Evolutionary conservation across 225 moss, liverwort and hornwort species (phyloP), one percentile per base, ranked within the genome.

Genomic region (Marchantia polymorpha): DNA sequence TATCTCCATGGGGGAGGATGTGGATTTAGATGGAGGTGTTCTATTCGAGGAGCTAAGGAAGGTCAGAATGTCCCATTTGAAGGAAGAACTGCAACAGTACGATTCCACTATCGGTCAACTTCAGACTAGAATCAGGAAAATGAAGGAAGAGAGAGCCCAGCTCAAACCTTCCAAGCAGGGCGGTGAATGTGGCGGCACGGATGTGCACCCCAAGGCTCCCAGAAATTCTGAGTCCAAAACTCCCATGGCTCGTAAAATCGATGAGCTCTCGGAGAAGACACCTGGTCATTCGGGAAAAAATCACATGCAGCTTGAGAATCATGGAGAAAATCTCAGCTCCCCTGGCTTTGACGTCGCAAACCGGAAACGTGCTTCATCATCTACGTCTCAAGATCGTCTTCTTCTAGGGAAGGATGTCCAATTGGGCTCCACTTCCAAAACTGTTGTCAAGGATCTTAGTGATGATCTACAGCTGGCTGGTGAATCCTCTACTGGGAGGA

Each of bases 11-110:
- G 81, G 49, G 67, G 84, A 81, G 81, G 86, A 85, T 52, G 87
- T 89, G 31, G 88, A 89, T 29, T 26, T 86, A 15, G 84, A 81
- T 77, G 90, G 82, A 58, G 81, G 89, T 81, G 78, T 86, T 66
- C 91, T 92, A 92, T 90, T 92, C 67, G 92, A 94, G 81, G 91
- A 94, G 78, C 73, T 94, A 77, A 91, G 94, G 20, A 92, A 94
- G 59, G 55, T 91, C 66, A 85, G 94, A 81, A 91, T 94, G 77
- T 89, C 92, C 52, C 89, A 91, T 67, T 78, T 94, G 84, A 94
- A 94, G 84, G 86, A 92, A 84, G 94, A 92, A 77, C 86, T 94
- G 82, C 85, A 91, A 81, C 88, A 84, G 69, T 90, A 88, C 77
- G 94, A 94, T 83, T 89, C 83, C 49, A 92, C 94, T 39, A 94